A percentile compares a stretch with the other conserved stretches of the same genome.
Conservation (phyloP, 73 alveolate genomes). For the Paraurostyla sp. region DNA sequence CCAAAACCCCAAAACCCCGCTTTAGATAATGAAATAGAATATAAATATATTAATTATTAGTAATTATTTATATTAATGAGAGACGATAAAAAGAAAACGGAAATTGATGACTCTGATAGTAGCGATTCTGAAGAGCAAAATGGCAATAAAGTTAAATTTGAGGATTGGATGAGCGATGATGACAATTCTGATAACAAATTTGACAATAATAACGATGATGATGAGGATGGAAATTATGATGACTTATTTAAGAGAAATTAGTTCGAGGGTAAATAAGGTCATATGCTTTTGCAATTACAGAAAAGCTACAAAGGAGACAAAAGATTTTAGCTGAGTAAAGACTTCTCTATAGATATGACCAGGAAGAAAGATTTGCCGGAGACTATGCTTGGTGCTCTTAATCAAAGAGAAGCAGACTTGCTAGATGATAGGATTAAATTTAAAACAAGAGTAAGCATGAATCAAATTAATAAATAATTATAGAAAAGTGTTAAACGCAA, state of each 20-base stretch:
- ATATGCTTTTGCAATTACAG: slow-evolving; percentile 46
- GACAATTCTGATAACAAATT: neutral
- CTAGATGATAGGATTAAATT: neutral
- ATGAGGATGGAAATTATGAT: neutral
- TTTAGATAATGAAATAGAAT: neutral
- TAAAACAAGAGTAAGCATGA: neutral
- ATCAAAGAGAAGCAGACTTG: slow-evolving; percentile 5
- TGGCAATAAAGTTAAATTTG: neutral
- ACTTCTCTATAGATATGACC: neutral
- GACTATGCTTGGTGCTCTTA: slow-evolving; percentile 43
- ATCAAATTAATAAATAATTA: neutral
- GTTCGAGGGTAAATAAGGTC: slow-evolving; percentile 66
- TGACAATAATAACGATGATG: neutral
- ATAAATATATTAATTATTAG: neutral
- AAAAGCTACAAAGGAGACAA: slow-evolving; percentile 62
- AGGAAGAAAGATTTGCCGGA: slow-evolving; percentile 22
- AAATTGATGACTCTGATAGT: neutral
- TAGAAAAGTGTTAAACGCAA: neutral
- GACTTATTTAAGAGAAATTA: slow-evolving; percentile 15
- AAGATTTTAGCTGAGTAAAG: slow-evolving; percentile 54
- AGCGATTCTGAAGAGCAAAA: neutral
- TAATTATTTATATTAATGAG: neutral
- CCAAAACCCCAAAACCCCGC: slow-evolving; percentile 50
- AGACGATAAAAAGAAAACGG: neutral
- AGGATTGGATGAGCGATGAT: slow-evolving; percentile 29